Evolutionary conservation across 164 flowering plant species (phyloP), one percentile per base, ranked within the genome.

Genomic region (Aristolochia fimbriata): DNA sequence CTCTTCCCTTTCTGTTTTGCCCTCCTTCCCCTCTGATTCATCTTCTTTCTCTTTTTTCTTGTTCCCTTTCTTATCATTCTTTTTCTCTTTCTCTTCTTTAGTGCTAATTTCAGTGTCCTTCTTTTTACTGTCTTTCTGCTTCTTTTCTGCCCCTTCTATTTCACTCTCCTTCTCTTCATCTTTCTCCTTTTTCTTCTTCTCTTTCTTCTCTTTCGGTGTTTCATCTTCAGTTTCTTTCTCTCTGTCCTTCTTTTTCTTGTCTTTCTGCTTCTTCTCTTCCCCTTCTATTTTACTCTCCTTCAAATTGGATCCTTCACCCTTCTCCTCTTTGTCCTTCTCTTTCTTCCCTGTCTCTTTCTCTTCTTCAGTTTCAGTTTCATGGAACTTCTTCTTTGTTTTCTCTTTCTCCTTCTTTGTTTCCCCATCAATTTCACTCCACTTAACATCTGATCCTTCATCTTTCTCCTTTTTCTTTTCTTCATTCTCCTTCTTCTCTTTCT

Each of bases 261-360:
- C 58, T 55, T 30, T 55, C 21, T 31, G 27, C 31, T 55, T 55
- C 58, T 55, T 55, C 45, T 31, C 45, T 30, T 54, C 57, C 57
- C 21, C 58, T 24, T 55, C 15, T 4, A 19, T 27, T 55, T 55
- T 19, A 31, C 19, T 37, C 21, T 55, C 58, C 11, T 30, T 49
- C 52, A 17, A 4, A 49, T 17, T 13, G 12, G 14, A 49, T 20
- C 22, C 52, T 49, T 13, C 22, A 17, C 52, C 14, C 8, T 49
- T 17, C 3, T 49, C 52, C 10, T 49, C 45, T 15, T 30, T 37
- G 14, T 17, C n/a, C 45, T 55, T 55, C 58, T 54, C 27, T 10
- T 15, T 25, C 9, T 54, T 25, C 33, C 20, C 1, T 24, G 1
- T 15, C 33, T 1, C 33, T 25, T 25, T 54, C 57, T 54, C 30